Evolutionary conservation across 495 filamentous ascomycete genomes (phyloP), one percentile per base, ranked within the genome.

Genomic region (Penicillium maclennaniae): DNA sequence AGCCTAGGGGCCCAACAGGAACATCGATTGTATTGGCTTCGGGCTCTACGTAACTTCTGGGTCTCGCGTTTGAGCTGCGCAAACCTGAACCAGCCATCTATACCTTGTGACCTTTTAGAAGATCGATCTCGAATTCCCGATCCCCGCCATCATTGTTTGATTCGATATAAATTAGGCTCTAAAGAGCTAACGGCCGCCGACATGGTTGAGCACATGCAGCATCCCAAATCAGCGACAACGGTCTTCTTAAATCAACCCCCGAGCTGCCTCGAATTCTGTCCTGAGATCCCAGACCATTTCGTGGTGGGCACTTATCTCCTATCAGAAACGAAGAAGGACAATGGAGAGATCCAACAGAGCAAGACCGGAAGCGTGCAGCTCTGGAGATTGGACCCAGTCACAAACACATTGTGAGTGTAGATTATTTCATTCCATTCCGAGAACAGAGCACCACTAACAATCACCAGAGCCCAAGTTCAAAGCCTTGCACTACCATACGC

Each of bases 251-350:
- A 82, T 47, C 69, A 79, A 25, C 91, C 89, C 10, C 92, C 92
- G 2, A 90, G 89, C 64, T 96, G 91, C 66, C 73, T 96, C 14
- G 87, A 91, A 55, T 92, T 95, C 66, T 87, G 83, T 48, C 87
- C 87, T 0, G 62, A 68, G 6, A 60, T 82, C 36, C 81, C 83
- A 7, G 72, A 85, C 8, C 83, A 83, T 58, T 85, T 96, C 58
- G 69, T 96, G 1, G 78, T 96, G 37, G 93, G 93, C 19, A 96
- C 93, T 1, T 98, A 98, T 68, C 73, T 85, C 43, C 76, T 97
- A 23, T 78, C 89, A 47, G 77, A 79, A 48, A 64, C 52, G 7
- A 69, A 75, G 34, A 57, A 57, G 15, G 51, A 57, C 15, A 61
- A 73, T 7, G 60, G 62, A 34, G 62, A 67, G 17, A 59, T 63